Evolutionary conservation across 805 yeast genomes (phyloP), one percentile per base, ranked within the genome.

Genomic region (Nakazawaea ishiwadae): DNA sequence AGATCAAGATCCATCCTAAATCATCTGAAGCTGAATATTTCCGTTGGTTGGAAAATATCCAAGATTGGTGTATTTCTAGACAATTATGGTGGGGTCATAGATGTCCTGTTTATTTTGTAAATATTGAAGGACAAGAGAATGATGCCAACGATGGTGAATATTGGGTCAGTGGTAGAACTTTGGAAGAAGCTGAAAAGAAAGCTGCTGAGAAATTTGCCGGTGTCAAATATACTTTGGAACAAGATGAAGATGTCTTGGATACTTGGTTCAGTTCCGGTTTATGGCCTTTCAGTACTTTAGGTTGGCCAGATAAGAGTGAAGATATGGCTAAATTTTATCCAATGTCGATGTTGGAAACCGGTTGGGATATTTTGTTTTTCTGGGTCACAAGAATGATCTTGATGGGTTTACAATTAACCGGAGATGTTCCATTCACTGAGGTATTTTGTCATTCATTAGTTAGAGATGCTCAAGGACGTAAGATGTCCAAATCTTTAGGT

Each of bases 11-110:
- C 56, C 69, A 81, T 41, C 99, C 99, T 52, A 83, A 84, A 65
- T 70, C 90, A 16, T 89, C 96, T 11, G 96, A 89, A 69, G 77
- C 84, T 48, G 99, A 93, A 68, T 93, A 83, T 66, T 84, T 83
- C 81, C 86, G 81, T 62, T 93, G 99, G 99, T 71, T 91, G 65
- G 93, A 82, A 59, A 86, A 88, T 65, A 84, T 90, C 51, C 97
- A 93, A 70, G 99, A 93, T 68, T 93, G 99, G 99, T 93, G 99
- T 80, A 88, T 93, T 49, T 93, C 98, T 16, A 85, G 99, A 68
- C 84, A 77, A 60, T 71, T 77, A 56, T 77, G 84, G 84, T 84
- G 95, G 95, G 99, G 99, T 51, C 99, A 93, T 70, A 81, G 98
- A 69, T 86, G 96, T 66, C 99, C 99, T 20, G 96, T 86, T 32